phyloP scores from a whole-genome alignment of 2,329 filamentous ascomycete species.

The Colletotrichum coccodes region DNA sequence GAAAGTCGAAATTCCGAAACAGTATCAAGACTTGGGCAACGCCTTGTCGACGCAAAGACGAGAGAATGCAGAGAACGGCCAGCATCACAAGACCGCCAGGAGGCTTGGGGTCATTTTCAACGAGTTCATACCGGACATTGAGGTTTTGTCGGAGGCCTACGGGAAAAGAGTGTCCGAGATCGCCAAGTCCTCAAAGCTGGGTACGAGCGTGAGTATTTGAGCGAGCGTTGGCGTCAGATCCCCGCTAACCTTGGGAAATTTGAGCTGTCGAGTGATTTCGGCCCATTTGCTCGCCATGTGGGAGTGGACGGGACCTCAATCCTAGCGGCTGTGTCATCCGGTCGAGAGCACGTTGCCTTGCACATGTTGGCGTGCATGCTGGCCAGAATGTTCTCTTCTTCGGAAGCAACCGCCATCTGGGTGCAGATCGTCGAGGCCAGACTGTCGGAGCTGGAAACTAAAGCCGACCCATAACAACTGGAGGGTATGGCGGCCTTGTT shows the following conservation, averaged over 20 bases:
- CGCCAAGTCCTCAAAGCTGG: background rate
- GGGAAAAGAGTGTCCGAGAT: conserved; percentile 34
- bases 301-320: conserved; percentile 41
- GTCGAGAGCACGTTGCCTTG: conserved; percentile 35
- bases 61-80: conserved; percentile 49
- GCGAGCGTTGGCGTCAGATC: no score
- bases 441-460: no score
- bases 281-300: conserved; percentile 30
- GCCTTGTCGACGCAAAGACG: conserved; percentile 42
- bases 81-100: conserved; percentile 45
- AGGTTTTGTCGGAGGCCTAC: conserved; percentile 22
- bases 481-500: conserved; percentile 7
- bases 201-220: background rate
- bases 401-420: conserved; percentile 46
- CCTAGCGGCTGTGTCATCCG: conserved; percentile 45
- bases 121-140: background rate
- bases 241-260: no score
- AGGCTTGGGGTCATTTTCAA: conserved; percentile 49
- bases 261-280: background rate
- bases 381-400: conserved; percentile 40
- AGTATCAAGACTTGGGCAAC: conserved; percentile 44
- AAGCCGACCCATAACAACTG: no score
- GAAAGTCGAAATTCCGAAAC: conserved; percentile 49
- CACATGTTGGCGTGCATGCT: conserved; percentile 48
- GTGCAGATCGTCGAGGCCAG: conserved; percentile 39